Percentiles rank a stretch among this genome's conserved stretches.
Conservation (phyloP, 768 basidiomycete species). For the Chalciporus chontae region DNA sequence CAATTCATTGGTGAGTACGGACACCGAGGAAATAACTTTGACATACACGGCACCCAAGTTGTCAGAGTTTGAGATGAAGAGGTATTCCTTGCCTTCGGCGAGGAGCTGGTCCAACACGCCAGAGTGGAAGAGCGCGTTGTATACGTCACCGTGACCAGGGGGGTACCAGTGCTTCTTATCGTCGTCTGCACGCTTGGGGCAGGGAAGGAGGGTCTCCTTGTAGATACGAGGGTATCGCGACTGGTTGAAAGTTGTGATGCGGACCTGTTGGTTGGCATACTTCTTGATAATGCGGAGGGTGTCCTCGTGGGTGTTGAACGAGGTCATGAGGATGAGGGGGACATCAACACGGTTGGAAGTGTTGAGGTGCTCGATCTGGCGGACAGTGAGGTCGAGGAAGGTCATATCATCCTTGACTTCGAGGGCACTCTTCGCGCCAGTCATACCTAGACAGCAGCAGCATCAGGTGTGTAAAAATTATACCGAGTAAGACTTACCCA, state of each 20-base stretch:
- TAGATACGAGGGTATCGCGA: constrained; percentile 72
- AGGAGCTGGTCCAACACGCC: constrained; percentile 72
- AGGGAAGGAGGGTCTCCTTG: constrained; percentile 65
- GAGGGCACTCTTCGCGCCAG: constrained; percentile 66
- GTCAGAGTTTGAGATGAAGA: constrained; percentile 77
- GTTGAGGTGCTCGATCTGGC: constrained; percentile 70
- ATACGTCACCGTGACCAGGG: constrained; percentile 73
- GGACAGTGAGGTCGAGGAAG: constrained; percentile 63
- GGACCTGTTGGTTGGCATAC: constrained; percentile 75
- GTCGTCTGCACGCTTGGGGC: constrained; percentile 50
- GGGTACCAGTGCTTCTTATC: constrained; percentile 77
- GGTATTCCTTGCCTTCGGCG: constrained; percentile 70
- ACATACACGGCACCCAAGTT: constrained; percentile 65
- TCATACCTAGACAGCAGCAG: constrained; percentile 38
- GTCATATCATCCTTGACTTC: constrained; percentile 74
- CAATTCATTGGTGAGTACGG: constrained; percentile 2
- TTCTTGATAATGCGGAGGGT: constrained; percentile 77
- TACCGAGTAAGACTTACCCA: constrained; percentile 35
- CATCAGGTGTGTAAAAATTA: constrained; percentile 1
- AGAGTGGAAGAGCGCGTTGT: constrained; percentile 67
- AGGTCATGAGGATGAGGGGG: constrained; percentile 79
- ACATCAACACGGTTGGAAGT: constrained; percentile 60
- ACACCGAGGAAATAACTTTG: not conserved
- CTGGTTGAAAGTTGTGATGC: constrained; percentile 70
- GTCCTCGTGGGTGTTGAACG: constrained; percentile 79